Base-by-base conservation (phyloP, 345 rosid species). In the Passiflora organensis region DNA sequence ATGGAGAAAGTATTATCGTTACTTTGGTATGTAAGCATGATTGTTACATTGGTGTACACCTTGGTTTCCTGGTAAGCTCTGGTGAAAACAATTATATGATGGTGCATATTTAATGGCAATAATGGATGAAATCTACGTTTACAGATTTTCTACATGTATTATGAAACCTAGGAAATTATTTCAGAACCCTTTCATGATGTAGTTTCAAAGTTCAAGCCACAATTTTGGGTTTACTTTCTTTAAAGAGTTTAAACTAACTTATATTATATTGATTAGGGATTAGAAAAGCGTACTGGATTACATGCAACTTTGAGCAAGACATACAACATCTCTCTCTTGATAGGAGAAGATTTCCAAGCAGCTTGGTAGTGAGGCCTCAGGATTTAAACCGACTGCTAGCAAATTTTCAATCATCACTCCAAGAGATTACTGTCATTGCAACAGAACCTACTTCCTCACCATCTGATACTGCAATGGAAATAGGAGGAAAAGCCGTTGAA, bases 321-420 rank as follows among this genome's bases (percentile, higher is more conserved):
- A 79, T 89, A 66, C 96, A 89, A 52, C 86, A 83, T 55, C 69
- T 93, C 44, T 82, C 96, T 39, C 97, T 93, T 69, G 99, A 93
- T 64, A 86, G 79, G 73, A 65, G 70, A 64, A 79, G 73, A 62
- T 86, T 78, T 63, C 84, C 85, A 0, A 89, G 95, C 73, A 69
- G 68, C 70, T 69, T 89, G 43, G 85, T 79, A 28, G 96, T 80
- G 50, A 84, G 87, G 70, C 99, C 99, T 59, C 86, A 82, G 43
- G 95, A 76, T 65, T 74, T 93, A 55, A 89, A 74, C 72, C 85
- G 86, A 74, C 72, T 89, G 78, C 89, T 89, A n/a, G 81, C 76
- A 34, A 89, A 86, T 73, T 93, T 93, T 68, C 99, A 89, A 67
- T 82, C 97, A 70, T 84, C 97, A 58, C 99, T 93, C 69, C 97